Conservation (phyloP, 805 yeast genomes). For the Yamadazyma sp. region DNA sequence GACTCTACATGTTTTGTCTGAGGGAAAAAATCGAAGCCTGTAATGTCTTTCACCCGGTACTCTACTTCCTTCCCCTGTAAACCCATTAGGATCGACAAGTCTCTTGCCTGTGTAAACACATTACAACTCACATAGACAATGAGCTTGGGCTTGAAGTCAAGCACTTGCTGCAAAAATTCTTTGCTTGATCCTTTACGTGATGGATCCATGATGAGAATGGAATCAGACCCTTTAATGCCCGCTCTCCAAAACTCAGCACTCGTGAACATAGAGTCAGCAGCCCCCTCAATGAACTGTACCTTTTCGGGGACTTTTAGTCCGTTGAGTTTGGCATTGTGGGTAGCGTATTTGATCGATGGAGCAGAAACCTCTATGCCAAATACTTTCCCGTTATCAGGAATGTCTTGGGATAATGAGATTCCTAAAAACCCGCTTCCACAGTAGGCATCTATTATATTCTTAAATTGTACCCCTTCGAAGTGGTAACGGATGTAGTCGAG, state of each 20-base stretch:
- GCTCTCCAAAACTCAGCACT: conserved; percentile 23
- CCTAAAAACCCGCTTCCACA: conserved; percentile 50
- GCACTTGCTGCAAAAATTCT: conserved; percentile 35
- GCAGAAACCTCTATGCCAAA: conserved; percentile 43
- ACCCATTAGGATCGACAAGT: conserved; percentile 29
- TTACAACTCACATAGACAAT: conserved; percentile 46
- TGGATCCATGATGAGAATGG: conserved; percentile 45
- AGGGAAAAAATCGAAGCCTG: conserved; percentile 51
- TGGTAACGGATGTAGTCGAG: conserved; percentile 30
- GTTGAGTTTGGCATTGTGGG: conserved; percentile 39
- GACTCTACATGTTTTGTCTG: conserved; percentile 61
- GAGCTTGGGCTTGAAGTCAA: conserved; percentile 35
- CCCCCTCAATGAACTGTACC: conserved; percentile 36
- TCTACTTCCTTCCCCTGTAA: conserved; percentile 18
- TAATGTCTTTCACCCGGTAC: conserved; percentile 26
- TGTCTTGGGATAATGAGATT: conserved; percentile 30
- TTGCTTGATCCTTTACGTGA: conserved; percentile 43
- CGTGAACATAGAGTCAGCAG: conserved; percentile 37
- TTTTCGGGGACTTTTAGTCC: conserved; percentile 29
- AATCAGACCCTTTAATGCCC: conserved; percentile 29
- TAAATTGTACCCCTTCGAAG: conserved; percentile 16
- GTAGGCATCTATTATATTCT: conserved; percentile 41
- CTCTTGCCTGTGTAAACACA: conserved; percentile 47
- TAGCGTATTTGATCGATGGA: conserved; percentile 34
- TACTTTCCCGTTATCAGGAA: conserved; percentile 30